Base-by-base conservation (phyloP, 164 flowering plant genomes). In the Platanus orientalis region DNA sequence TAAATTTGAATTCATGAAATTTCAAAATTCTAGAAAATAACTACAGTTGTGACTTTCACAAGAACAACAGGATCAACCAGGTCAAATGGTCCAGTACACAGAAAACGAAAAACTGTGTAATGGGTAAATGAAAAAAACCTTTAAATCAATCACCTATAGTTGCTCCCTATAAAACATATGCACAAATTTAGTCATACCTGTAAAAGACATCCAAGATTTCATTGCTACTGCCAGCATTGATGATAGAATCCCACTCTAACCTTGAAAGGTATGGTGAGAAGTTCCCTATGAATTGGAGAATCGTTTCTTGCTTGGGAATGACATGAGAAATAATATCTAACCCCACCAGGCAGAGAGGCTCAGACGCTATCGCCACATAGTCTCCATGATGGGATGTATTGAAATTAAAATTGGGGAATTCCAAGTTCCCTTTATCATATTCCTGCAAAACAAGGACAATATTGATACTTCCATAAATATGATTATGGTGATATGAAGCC, bases 341-440 rank as follows among this genome's bases (percentile, higher is more conserved):
- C 11, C 98, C 98, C 60, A 89, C 89, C 56, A 89, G 76, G 73
- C 87, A 86, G 14, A 82, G 23, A 55, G 96, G 88, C 67, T 89
- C 98, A 44, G 96, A 89, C 58, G 95, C 91, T 74, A 92, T 84
- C 10, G 84, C 95, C 61, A 86, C 96, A 71, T 73, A 85, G 61
- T 92, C 93, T 64, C 96, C 95, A 66, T 92, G 90, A 75, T 92
- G 98, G 50, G 96, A 88, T 24, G 69, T 79, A 65, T 85, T 89
- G 75, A 84, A 92, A 70, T 89, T 89, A 66, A 89, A 92, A 75
- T 89, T 92, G 26, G 93, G 89, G 63, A 78, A 75, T 48, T 73
- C 70, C 30, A 24, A 28, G n/a, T 69, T 67, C 36, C 25, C 34
- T 39, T 48, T 40, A 57, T 62, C 67, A 58, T 19, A 58, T 61